These are phyloP conservation scores for Tylopilus subfusipes DNA, from an alignment of 768 basidiomycete species.

Conservation along the genomic window DNA sequence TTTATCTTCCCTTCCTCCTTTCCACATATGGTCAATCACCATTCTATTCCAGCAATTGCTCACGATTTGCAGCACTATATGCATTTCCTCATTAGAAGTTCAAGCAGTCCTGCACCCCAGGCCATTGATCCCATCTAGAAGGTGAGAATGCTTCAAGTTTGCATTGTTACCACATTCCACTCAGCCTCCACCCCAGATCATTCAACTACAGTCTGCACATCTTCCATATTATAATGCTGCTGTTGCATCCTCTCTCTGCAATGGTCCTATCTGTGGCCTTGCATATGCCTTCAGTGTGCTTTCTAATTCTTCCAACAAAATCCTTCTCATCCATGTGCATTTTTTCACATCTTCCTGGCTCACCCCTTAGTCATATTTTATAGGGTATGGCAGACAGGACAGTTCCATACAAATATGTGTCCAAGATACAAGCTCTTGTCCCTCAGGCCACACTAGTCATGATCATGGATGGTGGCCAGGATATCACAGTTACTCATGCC, in stretches of 20 bases:
- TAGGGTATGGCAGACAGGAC: slow-evolving; percentile 34
- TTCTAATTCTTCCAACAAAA: slow-evolving; percentile 45
- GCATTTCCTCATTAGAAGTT: slow-evolving; percentile 44
- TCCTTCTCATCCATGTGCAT: slow-evolving; percentile 64
- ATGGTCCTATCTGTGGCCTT: slow-evolving; percentile 69
- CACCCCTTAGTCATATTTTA: not conserved
- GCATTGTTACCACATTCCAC: not conserved
- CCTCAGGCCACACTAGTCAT: slow-evolving; percentile 30
- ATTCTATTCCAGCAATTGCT: not conserved
- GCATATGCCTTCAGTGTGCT: slow-evolving; percentile 48
- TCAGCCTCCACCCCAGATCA: slow-evolving; percentile 44
- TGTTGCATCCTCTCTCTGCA: slow-evolving; percentile 69
- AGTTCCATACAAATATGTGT: slow-evolving; percentile 33
- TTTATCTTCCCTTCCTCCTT: slow-evolving; percentile 57
- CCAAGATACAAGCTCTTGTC: slow-evolving; percentile 29
- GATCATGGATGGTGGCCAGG: slow-evolving; percentile 28
- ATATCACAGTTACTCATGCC: slow-evolving; percentile 32
- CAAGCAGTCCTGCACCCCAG: slow-evolving; percentile 18
- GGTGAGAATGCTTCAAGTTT: slow-evolving; percentile 30
- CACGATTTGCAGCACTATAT: slow-evolving; percentile 43
- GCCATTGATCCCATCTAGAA: slow-evolving; percentile 40
- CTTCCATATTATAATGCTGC: slow-evolving; percentile 72
- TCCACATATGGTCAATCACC: slow-evolving; percentile 44
- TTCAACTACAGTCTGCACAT: slow-evolving; percentile 72
- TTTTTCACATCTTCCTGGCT: not conserved